Conservation (phyloP, 1,139 yeast species). For the Blastobotrys persicus region DNA sequence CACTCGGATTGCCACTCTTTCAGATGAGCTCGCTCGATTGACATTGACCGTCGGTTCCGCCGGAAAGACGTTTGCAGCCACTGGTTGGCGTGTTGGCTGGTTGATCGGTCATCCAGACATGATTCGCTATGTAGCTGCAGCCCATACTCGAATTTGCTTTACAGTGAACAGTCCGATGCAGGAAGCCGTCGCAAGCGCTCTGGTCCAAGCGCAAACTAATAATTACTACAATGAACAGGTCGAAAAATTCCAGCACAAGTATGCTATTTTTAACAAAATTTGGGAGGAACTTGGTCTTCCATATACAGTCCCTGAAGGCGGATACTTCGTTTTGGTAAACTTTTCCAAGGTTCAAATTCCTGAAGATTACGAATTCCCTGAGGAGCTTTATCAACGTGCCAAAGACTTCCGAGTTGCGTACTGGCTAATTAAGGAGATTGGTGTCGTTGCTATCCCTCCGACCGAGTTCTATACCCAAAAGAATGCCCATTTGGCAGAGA, state of each 20-base stretch:
- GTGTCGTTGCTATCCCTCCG: constrained; percentile 96
- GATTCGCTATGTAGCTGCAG: constrained; percentile 77
- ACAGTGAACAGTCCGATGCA: constrained; percentile 91
- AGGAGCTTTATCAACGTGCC: constrained; percentile 62
- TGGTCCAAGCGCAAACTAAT: constrained; percentile 56
- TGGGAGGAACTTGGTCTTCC: constrained; percentile 88
- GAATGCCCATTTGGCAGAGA: constrained; percentile 73
- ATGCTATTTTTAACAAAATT: constrained; percentile 63
- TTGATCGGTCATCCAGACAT: constrained; percentile 82
- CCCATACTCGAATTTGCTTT: constrained; percentile 91
- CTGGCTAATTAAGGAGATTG: constrained; percentile 89
- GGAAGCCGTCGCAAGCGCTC: constrained; percentile 82
- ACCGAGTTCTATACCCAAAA: constrained; percentile 81
- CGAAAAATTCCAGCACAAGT: constrained; percentile 64
- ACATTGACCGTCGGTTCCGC: constrained; percentile 95
- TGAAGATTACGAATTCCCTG: constrained; percentile 65
- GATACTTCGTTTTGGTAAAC: constrained; percentile 87
- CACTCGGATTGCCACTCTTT: constrained; percentile 78
- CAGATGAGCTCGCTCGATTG: constrained; percentile 72
- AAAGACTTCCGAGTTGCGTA: constrained; percentile 85
- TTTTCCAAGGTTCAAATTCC: constrained; percentile 81
- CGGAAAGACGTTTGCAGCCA: constrained; percentile 95
- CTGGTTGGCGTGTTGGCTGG: constrained; percentile 99
- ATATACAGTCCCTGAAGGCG: constrained; percentile 88
- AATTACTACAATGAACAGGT: constrained; percentile 71